Conservation (phyloP, 2,329 filamentous ascomycete species). For the Hymenoscyphus infarciens region DNA sequence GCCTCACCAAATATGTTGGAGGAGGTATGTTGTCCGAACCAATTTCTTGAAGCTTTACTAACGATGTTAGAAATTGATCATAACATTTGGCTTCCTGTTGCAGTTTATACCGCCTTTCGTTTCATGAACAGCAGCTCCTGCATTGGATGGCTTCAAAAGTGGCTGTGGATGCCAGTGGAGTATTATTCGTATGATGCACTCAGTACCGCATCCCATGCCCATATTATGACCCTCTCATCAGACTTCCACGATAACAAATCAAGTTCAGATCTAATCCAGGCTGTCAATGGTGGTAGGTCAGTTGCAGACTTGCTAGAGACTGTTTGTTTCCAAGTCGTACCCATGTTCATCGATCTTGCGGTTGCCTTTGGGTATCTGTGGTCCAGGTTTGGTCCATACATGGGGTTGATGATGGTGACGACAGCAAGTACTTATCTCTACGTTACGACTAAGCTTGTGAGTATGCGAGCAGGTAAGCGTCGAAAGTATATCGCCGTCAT, state of each 20-base stretch:
- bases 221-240: constrained; percentile 66
- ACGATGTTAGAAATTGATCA: constrained; percentile 29
- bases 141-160: constrained; percentile 46
- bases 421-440: constrained; percentile 51
- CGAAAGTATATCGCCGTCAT: constrained; percentile 35
- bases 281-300: constrained; percentile 60
- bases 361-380: constrained; percentile 60
- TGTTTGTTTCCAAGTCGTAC: constrained; percentile 56
- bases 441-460: constrained; percentile 40
- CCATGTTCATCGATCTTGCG: constrained; percentile 58
- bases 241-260: constrained; percentile 67
- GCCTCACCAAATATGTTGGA: constrained; percentile 48
- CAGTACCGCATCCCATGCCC: constrained; percentile 58
- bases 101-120: constrained; percentile 46
- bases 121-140: constrained; percentile 51
- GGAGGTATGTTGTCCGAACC: constrained; percentile 21
- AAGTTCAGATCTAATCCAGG: constrained; percentile 61
- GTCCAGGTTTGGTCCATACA: constrained; percentile 59
- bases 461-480: constrained; percentile 33
- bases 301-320: constrained; percentile 58
- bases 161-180: constrained; percentile 52
- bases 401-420: constrained; percentile 47
- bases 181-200: constrained; percentile 57
- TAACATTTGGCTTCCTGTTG: constrained; percentile 51
- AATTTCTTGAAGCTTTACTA: constrained; percentile 2